A percentile compares a stretch with the other conserved stretches of the same genome.
Conservation (phyloP, 176 grass and related monocot genomes). For the Cymbopogon citratus region DNA sequence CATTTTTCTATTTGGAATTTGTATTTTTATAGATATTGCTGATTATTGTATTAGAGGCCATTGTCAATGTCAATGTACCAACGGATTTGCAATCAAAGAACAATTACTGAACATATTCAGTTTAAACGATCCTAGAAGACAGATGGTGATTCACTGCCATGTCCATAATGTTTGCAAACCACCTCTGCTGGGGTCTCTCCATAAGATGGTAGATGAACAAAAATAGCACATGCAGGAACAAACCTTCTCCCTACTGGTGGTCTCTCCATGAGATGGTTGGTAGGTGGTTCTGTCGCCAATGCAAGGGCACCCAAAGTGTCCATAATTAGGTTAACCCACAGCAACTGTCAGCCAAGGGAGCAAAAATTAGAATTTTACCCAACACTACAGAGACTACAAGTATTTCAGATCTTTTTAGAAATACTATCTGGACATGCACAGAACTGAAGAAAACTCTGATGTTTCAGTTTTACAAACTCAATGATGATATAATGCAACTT, state of each 20-base stretch:
- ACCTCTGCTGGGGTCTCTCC: background rate
- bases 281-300: conserved; percentile 87
- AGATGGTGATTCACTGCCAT: background rate
- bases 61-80: background rate
- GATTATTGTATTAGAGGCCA: background rate
- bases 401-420: background rate
- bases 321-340: conserved; percentile 99
- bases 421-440: too few relatives aligned
- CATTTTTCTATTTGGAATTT: background rate
- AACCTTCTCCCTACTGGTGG: conserved; percentile 77
- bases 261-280: conserved; percentile 76
- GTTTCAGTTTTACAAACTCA: too few relatives aligned
- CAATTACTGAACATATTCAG: background rate
- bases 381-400: background rate
- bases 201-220: conserved; percentile 5
- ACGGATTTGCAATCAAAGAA: background rate
- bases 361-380: background rate
- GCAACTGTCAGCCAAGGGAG: conserved; percentile 46
- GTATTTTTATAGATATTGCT: background rate
- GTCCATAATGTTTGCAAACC: background rate
- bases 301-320: conserved; percentile 95
- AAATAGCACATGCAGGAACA: conserved; percentile 15
- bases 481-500: too few relatives aligned
- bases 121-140: background rate
- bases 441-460: too few relatives aligned